Base-by-base conservation (phyloP, 306 rosid genomes). In the Vigna trinervia region DNA sequence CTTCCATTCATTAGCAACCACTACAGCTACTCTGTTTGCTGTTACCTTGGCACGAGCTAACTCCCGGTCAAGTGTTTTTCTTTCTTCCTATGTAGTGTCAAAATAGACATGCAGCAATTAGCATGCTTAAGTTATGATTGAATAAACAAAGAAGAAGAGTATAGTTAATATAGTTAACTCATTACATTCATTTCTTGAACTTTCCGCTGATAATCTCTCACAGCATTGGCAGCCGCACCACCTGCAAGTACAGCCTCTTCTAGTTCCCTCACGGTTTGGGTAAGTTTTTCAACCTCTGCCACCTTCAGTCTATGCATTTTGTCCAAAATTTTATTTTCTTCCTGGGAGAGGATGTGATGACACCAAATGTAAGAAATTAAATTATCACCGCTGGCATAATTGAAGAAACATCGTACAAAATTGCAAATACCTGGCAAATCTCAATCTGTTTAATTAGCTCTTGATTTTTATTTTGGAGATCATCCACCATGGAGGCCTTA, bases 221-320 rank as follows among this genome's bases (percentile, higher is more conserved):
- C 99, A 76, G 96, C 99, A 87, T 96, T 96, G 23, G 99, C 99
- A n/a, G 99, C 99, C 28, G 99, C 98, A 58, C 99, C 99, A 23
- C 99, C 98, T 47, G 97, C 97, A 87, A 96, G 99, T 83, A 96
- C 98, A 74, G 99, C 98, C 92, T 96, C 99, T 86, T 96, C 99
- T 77, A 96, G 86, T 88, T 96, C 99, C 69, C 99, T 87, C 62
- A 96, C 99, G 77, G 99, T 96, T 81, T 96, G 99, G 4, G 98
- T 96, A 80, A 92, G 93, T 81, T 96, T 96, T 86, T 96, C 99
- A 88, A 96, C 99, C 85, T 96, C 99, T 30, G 99, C 99, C 69
- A 96, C 99, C 86, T 96, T 96, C 76, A 88, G 92, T 82, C 99
- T 87, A 80, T 92, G 98, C 99, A 96, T 91, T 91, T 81, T 96